Evolutionary conservation across 1,139 yeast species (phyloP).

Genomic region (Geotrichum bryndzae): DNA sequence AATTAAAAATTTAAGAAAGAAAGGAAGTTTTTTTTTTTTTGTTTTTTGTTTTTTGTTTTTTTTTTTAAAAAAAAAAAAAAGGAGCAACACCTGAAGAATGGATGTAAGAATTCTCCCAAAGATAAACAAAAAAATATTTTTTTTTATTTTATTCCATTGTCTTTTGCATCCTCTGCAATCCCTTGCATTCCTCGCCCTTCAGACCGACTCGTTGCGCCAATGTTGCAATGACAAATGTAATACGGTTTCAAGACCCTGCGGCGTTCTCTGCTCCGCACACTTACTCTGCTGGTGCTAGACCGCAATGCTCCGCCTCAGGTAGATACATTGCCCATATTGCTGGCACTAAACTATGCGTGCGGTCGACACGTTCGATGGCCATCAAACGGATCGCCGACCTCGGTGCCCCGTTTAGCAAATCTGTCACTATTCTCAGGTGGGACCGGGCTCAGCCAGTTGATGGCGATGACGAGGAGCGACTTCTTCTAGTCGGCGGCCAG

Average conservation of each 20-base stretch:
- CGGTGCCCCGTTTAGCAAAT: constrained; percentile 8
- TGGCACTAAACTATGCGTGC: constrained; percentile 6
- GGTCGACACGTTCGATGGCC: constrained; percentile 8
- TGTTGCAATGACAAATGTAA: not conserved
- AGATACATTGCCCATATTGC: constrained; percentile 7
- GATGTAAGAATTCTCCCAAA: not conserved
- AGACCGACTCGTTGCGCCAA: not conserved
- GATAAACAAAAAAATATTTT: not conserved
- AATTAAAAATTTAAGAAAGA: not conserved
- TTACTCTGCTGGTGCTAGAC: not conserved
- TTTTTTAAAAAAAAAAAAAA: not conserved
- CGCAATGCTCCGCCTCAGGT: constrained; percentile 9
- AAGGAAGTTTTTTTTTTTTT: not conserved
- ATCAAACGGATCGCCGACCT: constrained; percentile 8
- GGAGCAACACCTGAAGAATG: not conserved
- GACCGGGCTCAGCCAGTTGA: not conserved
- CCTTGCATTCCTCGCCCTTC: not conserved
- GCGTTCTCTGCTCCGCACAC: not conserved
- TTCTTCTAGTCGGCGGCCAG: constrained; percentile 3
- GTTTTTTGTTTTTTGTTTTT: not conserved
- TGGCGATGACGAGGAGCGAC: constrained; percentile 4
- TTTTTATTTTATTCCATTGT: not conserved
- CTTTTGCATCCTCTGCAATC: not conserved
- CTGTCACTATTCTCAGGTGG: constrained; percentile 1
- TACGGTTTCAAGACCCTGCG: not conserved